Evolutionary conservation across 2,329 filamentous ascomycete species (phyloP), one percentile per base, ranked within the genome.

Genomic region (Exophiala lecanii-corni): DNA sequence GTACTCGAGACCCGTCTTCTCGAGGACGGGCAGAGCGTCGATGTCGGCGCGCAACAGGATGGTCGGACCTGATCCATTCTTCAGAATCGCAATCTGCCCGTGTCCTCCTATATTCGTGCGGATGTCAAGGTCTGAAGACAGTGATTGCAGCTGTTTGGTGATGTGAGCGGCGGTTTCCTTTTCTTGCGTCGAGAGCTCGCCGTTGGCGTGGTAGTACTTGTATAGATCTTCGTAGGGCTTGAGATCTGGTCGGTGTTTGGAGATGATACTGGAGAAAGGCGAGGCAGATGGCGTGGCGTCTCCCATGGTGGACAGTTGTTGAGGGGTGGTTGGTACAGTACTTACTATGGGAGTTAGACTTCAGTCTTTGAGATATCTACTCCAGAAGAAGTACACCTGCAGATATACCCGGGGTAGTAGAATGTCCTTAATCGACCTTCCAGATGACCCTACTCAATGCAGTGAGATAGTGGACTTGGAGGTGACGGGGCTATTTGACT

Each of bases 171-270:
- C 73, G 0, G 78, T 81, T 30, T 69, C 58, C 13, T 65, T 56
- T 56, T 82, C 79, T 56, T 75, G 75, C 2, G 69, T 66, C 0
- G 78, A 80, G 19, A 82, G 71, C 39, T 80, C 79, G 0, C 79
- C 78, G 50, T 80, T 62, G 9, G 66, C 59, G 55, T 82, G 79
- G 41, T 81, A 71, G 55, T 78, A 59, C 51, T 73, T 78, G 67
- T 82, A 82, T 3, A 76, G 61, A 2, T 60, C 59, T 61, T 81
- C 71, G 53, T 78, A 79, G 1, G 60, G 58, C 3, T 53, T 38
- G 3, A 76, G 56, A 36, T 70, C 59, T 51, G 62, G 68, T 52
- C 52, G 68, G 61, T 62, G 59, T 57, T 40, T 58, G 57, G 19
- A 61, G 45, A 55, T 61, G 56, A 50, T 57, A 54, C 36, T 48